Conservation (phyloP, 2,329 filamentous ascomycete species). For the Ophiocordyceps polyrhachis-furcata region DNA sequence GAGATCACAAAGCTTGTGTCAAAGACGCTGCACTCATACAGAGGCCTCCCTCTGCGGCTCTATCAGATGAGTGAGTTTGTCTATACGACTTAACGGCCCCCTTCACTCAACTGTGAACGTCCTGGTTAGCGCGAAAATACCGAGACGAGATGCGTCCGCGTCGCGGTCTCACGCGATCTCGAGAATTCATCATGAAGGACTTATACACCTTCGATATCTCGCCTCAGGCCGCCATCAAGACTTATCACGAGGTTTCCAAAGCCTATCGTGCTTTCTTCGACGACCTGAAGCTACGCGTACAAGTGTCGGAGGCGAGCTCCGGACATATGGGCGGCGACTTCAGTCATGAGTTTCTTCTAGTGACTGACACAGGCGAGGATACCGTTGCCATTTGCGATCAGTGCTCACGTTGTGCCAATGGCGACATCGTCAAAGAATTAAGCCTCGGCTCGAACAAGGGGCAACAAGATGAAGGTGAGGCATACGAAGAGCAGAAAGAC, state of each 20-base stretch:
- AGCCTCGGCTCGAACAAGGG: slow-evolving; percentile 7
- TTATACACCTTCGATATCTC: slow-evolving; percentile 83
- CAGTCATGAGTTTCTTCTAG: slow-evolving; percentile 89
- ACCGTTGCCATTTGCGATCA: slow-evolving; percentile 54
- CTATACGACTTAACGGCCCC: neutral
- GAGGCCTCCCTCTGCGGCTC: slow-evolving; percentile 64
- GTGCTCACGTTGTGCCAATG: slow-evolving; percentile 68
- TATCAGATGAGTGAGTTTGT: slow-evolving; percentile 63
- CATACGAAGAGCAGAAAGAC: too few relatives aligned
- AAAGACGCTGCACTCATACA: slow-evolving; percentile 59
- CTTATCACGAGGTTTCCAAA: slow-evolving; percentile 55
- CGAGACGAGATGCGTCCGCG: slow-evolving; percentile 80
- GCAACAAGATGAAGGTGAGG: neutral
- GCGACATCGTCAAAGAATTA: slow-evolving; percentile 47
- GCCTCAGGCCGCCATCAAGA: slow-evolving; percentile 48
- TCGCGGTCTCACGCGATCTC: slow-evolving; percentile 68
- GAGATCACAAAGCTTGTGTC: slow-evolving; percentile 77
- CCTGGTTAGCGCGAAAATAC: slow-evolving; percentile 59
- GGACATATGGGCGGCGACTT: slow-evolving; percentile 90
- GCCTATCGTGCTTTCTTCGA: slow-evolving; percentile 65
- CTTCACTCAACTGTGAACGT: slow-evolving; percentile 5
- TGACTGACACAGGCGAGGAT: slow-evolving; percentile 67
- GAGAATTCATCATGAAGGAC: slow-evolving; percentile 97
- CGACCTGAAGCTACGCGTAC: slow-evolving; percentile 64
- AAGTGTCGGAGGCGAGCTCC: slow-evolving; percentile 77